Conservation (phyloP, 495 filamentous ascomycete species). For the Trichodelitschia bisporula region DNA sequence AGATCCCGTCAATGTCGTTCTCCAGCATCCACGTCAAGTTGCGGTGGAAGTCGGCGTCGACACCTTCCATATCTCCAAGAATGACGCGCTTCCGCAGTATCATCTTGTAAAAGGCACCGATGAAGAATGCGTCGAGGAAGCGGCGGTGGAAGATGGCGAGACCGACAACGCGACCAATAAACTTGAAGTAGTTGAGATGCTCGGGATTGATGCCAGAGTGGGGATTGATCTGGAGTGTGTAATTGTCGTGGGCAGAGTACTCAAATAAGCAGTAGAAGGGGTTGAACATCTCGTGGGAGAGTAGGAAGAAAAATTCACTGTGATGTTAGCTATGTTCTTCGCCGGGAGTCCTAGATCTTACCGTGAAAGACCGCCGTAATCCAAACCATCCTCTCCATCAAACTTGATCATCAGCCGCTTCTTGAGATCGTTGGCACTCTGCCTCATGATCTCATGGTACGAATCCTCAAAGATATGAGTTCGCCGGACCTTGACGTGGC, state of each 20-base stretch:
- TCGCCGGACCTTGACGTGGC: slow-evolving; percentile 90
- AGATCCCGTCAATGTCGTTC: slow-evolving; percentile 79
- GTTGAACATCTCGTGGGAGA: slow-evolving; percentile 99
- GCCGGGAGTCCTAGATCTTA: slow-evolving; percentile 12
- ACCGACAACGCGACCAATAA: slow-evolving; percentile 94
- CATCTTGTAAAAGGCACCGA: slow-evolving; percentile 99
- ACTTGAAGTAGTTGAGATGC: slow-evolving; percentile 99
- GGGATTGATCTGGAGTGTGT: slow-evolving; percentile 98
- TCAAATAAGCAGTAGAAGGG: slow-evolving; percentile 99
- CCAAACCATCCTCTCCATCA: slow-evolving; percentile 90
- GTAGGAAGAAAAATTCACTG: slow-evolving; percentile 97
- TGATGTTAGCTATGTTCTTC: slow-evolving; percentile 13
- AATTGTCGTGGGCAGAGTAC: slow-evolving; percentile 99
- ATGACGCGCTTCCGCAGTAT: slow-evolving; percentile 80
- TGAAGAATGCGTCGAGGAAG: slow-evolving; percentile 98
- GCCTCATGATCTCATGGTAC: slow-evolving; percentile 93
- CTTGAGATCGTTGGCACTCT: slow-evolving; percentile 89
- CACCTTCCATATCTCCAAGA: slow-evolving; percentile 94
- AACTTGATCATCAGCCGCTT: slow-evolving; percentile 99
- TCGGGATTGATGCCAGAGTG: slow-evolving; percentile 99
- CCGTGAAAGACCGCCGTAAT: slow-evolving; percentile 92
- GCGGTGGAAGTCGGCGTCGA: slow-evolving; percentile 90
- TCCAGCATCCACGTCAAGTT: slow-evolving; percentile 93
- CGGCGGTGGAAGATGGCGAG: slow-evolving; percentile 95
- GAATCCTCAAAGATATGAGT: slow-evolving; percentile 97